Evolutionary conservation across 1,284 basidiomycete species (phyloP), one percentile per base, ranked within the genome.

Genomic region (Cutaneotrichosporon cutaneum): DNA sequence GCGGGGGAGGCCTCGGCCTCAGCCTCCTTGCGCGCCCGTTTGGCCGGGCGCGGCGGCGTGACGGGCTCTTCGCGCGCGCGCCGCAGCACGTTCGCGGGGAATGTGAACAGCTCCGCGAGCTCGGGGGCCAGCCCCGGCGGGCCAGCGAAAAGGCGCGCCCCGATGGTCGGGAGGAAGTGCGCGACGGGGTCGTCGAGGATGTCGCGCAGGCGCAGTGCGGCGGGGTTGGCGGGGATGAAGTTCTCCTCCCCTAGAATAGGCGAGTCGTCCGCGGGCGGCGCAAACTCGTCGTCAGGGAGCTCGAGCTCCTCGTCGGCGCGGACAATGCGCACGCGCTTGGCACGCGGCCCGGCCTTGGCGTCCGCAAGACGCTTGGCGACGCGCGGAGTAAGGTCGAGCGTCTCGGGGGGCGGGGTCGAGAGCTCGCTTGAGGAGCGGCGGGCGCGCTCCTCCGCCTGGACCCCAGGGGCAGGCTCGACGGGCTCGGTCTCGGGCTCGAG

Each of bases 131-230:
- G 67, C 0, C 75, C 76, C 27, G 93, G 80, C 3, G 90, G 90
- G 0, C 88, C 92, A 51, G 88, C 89, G 70, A 85, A 90, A 75
- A 93, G 87, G 78, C 87, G 88, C 6, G 78, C 75, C 13, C 86
- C 86, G 42, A 85, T 81, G 1, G 87, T 90, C 1, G 93, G 92
- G 54, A 94, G 80, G 81, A 95, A 94, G 74, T 94, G 88, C 3
- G 87, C 82, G 2, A 90, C 81, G 16, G 93, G 93, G 71, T 96
- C 91, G 26, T 88, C 86, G 39, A 90, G 86, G 69, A 95, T 92
- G 72, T 90, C 87, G 56, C 90, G 83, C 10, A 95, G 82, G 24
- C 88, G 87, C 83, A 92, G 87, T 57, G 92, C 85, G 56, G 89
- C 83, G 1, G 89, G 82, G 13, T 92, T 92, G 32, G 88, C 85